Evolutionary conservation across 305 asterid genomes (phyloP), one percentile per base, ranked within the genome.

Genomic region (Rubia peregrina): DNA sequence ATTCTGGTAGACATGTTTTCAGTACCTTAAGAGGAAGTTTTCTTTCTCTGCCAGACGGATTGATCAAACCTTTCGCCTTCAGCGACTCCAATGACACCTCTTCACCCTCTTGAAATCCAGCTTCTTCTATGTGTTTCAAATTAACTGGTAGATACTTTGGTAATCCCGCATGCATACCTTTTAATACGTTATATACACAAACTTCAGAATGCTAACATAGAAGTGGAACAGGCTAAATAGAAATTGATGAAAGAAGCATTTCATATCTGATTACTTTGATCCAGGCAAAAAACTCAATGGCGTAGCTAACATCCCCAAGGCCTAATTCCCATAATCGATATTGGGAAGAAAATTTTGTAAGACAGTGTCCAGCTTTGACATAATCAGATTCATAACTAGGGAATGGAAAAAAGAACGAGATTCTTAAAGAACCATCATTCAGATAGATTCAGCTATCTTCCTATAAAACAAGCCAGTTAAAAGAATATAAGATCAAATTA

Each of bases 11-110:
- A 16, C 16, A 73, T 19, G 70, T 5, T 40, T 67, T 59, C 33
- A 61, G 69, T 85, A 88, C 99, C 98, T 94, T 94, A 8, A 94
- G 75, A 70, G 98, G 98, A 74, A 91, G 96, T 74, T 73, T 89
- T 81, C 96, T 87, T 74, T 91, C 98, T 81, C 99, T 86, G 70
- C 98, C 99, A 0, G 99, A 91, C 70, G 98, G 98, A 65, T 94
- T 91, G 75, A 94, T 90, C 75, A 91, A 71, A 73, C 99, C 95
- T 79, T 78, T 94, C 78, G 69, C 74, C 83, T 87, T 91, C 90
- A 94, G 82, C 7, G 99, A 86, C 85, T 91, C 97, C 81, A 88
- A 77, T 7, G 99, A 91, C 53, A 94, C 95, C 84, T 83, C 98
- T 77, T 91, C 98, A 43, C 99, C 98, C 76, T 89, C 99, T 79